phyloP scores from a whole-genome alignment of 1,139 yeast genomes.

The Suhomyces atakaporum region DNA sequence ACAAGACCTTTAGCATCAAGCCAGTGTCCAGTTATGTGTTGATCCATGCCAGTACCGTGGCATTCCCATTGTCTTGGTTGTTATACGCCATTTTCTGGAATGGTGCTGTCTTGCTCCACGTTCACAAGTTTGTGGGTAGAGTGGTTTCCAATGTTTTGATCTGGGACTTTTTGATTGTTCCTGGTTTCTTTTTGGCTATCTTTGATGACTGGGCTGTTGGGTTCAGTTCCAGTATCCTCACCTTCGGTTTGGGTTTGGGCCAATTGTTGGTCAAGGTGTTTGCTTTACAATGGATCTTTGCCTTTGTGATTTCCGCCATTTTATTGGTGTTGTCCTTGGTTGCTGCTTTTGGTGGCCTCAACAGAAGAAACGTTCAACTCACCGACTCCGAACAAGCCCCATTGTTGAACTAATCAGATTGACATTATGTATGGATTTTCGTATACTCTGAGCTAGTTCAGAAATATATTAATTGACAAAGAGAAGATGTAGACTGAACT shows the following conservation, averaged over 20 bases:
- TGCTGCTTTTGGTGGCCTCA: constrained; percentile 34
- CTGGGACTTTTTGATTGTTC: constrained; percentile 76
- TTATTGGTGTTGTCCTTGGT: constrained; percentile 52
- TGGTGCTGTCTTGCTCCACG: constrained; percentile 67
- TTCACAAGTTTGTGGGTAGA: constrained; percentile 63
- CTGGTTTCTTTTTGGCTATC: constrained; percentile 55
- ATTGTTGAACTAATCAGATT: constrained; percentile 9
- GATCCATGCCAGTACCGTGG: constrained; percentile 64
- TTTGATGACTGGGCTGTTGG: constrained; percentile 77
- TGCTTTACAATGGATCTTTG: constrained; percentile 86
- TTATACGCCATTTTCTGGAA: constrained; percentile 77
- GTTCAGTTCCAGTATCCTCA: constrained; percentile 54
- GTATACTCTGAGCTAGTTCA: too few species aligned
- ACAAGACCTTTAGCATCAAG: constrained; percentile 59
- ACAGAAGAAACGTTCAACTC: constrained; percentile 2
- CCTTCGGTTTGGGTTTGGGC: constrained; percentile 67
- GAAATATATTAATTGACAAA: too few species aligned
- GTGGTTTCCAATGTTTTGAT: constrained; percentile 69
- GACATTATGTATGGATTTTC: too few species aligned
- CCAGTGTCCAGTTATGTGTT: constrained; percentile 55
- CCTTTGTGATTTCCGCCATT: constrained; percentile 60
- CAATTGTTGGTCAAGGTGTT: constrained; percentile 67
- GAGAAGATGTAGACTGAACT: too few species aligned
- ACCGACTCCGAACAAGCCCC: constrained; percentile 12
- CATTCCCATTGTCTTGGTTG: constrained; percentile 75